These are phyloP conservation scores for Microcos paniculata DNA, from an alignment of 345 rosid genomes.

Conservation along the genomic window DNA sequence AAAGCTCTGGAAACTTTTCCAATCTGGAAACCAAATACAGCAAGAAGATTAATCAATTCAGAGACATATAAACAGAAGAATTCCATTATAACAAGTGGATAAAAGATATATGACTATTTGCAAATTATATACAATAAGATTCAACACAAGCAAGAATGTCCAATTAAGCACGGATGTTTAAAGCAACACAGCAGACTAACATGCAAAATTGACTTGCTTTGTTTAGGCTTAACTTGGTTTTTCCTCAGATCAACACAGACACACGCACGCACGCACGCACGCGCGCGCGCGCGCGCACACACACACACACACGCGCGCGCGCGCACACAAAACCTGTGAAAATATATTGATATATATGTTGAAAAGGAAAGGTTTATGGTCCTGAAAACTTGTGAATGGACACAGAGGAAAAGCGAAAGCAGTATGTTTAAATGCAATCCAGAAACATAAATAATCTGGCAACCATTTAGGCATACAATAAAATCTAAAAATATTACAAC, in stretches of 20 bases:
- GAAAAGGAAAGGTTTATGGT: too few species aligned
- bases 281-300: too few species aligned
- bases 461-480: background rate
- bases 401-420: background rate
- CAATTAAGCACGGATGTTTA: background rate
- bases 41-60: background rate
- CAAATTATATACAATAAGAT: background rate
- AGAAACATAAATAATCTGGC: background rate
- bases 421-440: background rate
- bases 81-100: background rate
- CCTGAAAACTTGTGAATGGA: background rate
- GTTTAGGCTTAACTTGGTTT: background rate
- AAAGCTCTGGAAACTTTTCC: slow-evolving; percentile 86
- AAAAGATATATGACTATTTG: background rate
- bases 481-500: background rate
- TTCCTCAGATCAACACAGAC: too few species aligned
- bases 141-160: background rate
- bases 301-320: too few species aligned
- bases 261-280: too few species aligned
- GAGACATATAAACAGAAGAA: slow-evolving; percentile 2
- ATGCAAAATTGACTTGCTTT: background rate
- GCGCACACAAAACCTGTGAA: too few species aligned
- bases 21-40: slow-evolving; percentile 39
- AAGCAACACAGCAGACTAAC: background rate
- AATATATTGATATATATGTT: too few species aligned